A percentile compares a stretch with the other conserved stretches of the same genome.
These are phyloP conservation scores for Chalciporus chontae DNA, from an alignment of 768 basidiomycete species.

Conservation along the genomic window DNA sequence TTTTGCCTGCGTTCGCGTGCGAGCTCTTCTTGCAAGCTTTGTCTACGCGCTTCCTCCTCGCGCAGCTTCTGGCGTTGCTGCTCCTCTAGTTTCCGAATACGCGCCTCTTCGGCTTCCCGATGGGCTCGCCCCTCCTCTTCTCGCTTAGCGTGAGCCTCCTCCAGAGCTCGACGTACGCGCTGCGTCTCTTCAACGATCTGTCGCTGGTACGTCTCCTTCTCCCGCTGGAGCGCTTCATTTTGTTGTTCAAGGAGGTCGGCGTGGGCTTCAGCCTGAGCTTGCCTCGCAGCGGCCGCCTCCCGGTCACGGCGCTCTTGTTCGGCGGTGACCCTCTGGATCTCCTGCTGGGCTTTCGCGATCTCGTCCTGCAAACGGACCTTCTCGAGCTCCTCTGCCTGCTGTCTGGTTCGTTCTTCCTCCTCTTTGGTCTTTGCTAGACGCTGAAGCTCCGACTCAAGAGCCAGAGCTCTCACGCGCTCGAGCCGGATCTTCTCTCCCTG, in stretches of 20 bases:
- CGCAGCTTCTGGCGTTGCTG: constrained; percentile 25
- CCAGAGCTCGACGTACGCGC: constrained; percentile 21
- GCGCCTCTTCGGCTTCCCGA: constrained; percentile 23
- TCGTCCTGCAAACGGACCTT: constrained; percentile 27
- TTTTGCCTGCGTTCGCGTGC: constrained; percentile 20
- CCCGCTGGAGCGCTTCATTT: constrained; percentile 17
- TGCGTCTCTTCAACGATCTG: constrained; percentile 25
- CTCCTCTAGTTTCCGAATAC: constrained; percentile 25
- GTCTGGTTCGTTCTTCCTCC: constrained; percentile 25
- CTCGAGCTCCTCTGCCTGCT: constrained; percentile 27
- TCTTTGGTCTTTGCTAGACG: constrained; percentile 21
- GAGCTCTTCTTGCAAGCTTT: constrained; percentile 26
- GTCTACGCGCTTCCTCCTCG: constrained; percentile 29
- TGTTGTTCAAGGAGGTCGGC: constrained; percentile 23
- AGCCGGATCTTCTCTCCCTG: constrained; percentile 24
- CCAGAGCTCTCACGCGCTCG: constrained; percentile 30
- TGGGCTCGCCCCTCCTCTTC: constrained; percentile 18
- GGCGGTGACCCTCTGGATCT: constrained; percentile 21
- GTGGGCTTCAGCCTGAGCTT: constrained; percentile 27
- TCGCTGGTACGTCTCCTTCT: constrained; percentile 24
- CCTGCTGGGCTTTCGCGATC: constrained; percentile 23
- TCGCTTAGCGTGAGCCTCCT: constrained; percentile 26
- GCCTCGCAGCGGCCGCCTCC: constrained; percentile 21
- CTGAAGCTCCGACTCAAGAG: constrained; percentile 28
- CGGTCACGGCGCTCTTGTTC: constrained; percentile 26